Evolutionary conservation across 306 rosid genomes (phyloP).

Genomic region (Lablab purpureus): DNA sequence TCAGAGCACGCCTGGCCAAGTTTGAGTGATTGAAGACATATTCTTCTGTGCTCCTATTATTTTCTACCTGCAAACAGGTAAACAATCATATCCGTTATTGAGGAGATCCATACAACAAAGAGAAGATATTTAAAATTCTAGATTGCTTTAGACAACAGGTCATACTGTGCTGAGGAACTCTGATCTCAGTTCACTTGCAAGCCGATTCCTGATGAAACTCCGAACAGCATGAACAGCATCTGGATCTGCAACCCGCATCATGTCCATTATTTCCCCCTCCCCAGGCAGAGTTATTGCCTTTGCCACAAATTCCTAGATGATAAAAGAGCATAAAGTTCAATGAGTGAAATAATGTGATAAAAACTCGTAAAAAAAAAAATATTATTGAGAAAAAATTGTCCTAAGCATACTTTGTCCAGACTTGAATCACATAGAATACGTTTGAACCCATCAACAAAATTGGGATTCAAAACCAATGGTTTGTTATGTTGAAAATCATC

Average conservation of each 20-base stretch:
- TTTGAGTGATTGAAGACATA: constrained; percentile 77
- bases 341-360: constrained; percentile 33
- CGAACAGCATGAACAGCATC: constrained; percentile 95
- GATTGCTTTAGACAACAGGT: constrained; percentile 41
- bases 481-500: constrained; percentile 83
- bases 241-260: constrained; percentile 98
- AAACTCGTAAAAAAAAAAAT: constrained; percentile 18
- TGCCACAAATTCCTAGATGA: constrained; percentile 85
- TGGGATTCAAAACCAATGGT: constrained; percentile 74
- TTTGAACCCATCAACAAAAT: constrained; percentile 79
- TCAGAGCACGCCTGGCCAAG: constrained; percentile 93
- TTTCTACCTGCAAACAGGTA: constrained; percentile 64
- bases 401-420: constrained; percentile 79
- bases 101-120: constrained; percentile 12
- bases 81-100: constrained; percentile 6
- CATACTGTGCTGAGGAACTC: constrained; percentile 78
- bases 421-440: constrained; percentile 72
- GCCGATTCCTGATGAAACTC: constrained; percentile 83
- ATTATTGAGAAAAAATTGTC: constrained; percentile 4
- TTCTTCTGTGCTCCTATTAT: constrained; percentile 75
- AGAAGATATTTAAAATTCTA: constrained; percentile 31
- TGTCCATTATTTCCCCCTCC: constrained; percentile 97
- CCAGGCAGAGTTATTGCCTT: constrained; percentile 98
- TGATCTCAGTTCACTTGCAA: constrained; percentile 77
- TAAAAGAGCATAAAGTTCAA: constrained; percentile 34